These are phyloP conservation scores for Dentipellis sp. DNA, from an alignment of 768 basidiomycete species.

Conservation along the genomic window DNA sequence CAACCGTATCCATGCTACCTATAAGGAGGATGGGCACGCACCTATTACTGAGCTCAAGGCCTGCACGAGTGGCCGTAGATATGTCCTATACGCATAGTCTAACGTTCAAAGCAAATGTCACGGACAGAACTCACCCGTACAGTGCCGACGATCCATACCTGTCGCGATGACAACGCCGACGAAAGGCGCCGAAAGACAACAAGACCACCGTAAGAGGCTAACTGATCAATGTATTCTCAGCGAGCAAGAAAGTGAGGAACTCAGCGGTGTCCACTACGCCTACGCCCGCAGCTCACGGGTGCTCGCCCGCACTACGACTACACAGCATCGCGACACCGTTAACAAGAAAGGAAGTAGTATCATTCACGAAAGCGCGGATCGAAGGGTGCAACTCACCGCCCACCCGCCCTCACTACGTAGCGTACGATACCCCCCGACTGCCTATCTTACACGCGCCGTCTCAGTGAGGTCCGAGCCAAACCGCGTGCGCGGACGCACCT, in stretches of 20 bases:
- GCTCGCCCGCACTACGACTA: too few species aligned
- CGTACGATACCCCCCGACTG: neutral
- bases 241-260: neutral
- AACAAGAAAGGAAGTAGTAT: neutral
- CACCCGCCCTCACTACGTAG: neutral
- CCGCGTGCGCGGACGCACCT: neutral
- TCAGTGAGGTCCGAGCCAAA: neutral
- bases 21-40: too few species aligned
- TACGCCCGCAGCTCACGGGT: neutral
- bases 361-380: conserved; percentile 1
- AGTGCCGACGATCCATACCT: too few species aligned
- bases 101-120: too few species aligned
- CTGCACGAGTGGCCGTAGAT: too few species aligned
- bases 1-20: too few species aligned
- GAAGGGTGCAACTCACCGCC: conserved; percentile 1
- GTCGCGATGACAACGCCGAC: too few species aligned
- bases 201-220: neutral
- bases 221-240: conserved; percentile 1
- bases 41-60: too few species aligned
- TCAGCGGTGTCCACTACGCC: neutral
- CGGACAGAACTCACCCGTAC: too few species aligned
- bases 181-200: too few species aligned
- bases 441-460: neutral
- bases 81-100: too few species aligned
- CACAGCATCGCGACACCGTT: neutral